These are phyloP conservation scores for Eucalyptus pauciflora DNA, from an alignment of 345 rosid species.

Conservation along the genomic window DNA sequence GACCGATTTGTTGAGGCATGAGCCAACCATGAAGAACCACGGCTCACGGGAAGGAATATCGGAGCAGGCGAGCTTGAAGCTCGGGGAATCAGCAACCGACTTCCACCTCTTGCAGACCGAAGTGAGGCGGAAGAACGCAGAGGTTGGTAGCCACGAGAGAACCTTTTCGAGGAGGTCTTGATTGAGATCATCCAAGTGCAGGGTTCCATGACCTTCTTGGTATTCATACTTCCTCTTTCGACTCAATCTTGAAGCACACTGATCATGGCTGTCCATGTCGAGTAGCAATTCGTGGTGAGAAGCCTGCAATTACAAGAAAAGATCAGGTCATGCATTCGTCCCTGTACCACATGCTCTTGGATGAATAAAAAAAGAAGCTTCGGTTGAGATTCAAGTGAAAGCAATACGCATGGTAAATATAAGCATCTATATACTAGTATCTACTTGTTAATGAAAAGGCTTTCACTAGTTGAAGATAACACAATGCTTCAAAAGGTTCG, in stretches of 20 bases:
- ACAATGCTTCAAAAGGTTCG: not conserved
- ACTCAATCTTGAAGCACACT: not conserved
- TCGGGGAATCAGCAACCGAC: conserved; percentile 38
- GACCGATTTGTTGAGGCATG: conserved; percentile 22
- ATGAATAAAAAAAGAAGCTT: not conserved
- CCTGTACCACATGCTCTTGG: not conserved
- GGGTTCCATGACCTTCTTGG: conserved; percentile 7
- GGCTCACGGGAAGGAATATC: conserved; percentile 61
- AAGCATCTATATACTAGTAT: not conserved
- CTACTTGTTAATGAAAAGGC: not conserved
- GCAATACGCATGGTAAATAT: not conserved
- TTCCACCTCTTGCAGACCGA: conserved; percentile 94
- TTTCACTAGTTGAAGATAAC: not conserved
- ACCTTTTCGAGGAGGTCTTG: conserved; percentile 77
- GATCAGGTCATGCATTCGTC: not conserved
- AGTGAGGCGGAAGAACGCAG: conserved; percentile 43
- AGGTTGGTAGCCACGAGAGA: conserved; percentile 80
- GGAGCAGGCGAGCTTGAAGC: conserved; percentile 79
- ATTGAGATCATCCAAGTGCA: conserved; percentile 58
- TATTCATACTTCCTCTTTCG: conserved; percentile 48
- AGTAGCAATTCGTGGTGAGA: not conserved
- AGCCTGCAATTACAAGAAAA: not conserved
- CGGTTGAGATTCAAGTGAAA: not conserved
- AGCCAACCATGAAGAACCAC: conserved; percentile 72
- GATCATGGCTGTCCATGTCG: not conserved